Evolutionary conservation across 2,329 filamentous ascomycete genomes (phyloP).

Genomic region (Aspergillus versicolor): DNA sequence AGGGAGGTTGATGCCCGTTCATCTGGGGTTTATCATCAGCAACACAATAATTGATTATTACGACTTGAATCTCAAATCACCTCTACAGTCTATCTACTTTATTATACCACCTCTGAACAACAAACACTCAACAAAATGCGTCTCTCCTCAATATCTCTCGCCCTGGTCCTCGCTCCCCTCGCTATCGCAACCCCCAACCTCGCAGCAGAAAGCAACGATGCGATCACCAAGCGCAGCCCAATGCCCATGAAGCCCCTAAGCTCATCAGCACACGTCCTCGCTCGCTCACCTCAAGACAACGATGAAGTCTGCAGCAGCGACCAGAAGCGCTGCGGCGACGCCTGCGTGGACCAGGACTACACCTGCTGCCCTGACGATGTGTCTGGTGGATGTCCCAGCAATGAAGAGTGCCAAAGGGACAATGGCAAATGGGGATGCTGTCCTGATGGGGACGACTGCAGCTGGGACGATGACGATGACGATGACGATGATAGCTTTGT

Average conservation of each 20-base stretch:
- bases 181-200: conserved; percentile 1
- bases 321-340: conserved; percentile 1
- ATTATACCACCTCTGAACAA: not conserved
- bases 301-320: not conserved
- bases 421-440: conserved; percentile 5
- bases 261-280: not conserved
- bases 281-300: not conserved
- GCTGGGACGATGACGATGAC: conserved; percentile 5
- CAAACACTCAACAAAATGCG: not conserved
- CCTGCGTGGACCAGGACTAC: conserved; percentile 3
- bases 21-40: not conserved
- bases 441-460: conserved; percentile 1
- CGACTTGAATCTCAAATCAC: not conserved
- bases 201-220: not conserved
- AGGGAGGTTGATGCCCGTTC: too few species aligned
- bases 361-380: conserved; percentile 2
- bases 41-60: not conserved
- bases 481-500: conserved; percentile 2
- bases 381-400: conserved; percentile 1
- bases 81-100: not conserved
- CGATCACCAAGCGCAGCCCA: not conserved
- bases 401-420: conserved; percentile 3
- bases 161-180: conserved; percentile 1
- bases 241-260: not conserved
- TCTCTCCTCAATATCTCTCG: not conserved